Evolutionary conservation across 78 protist species (phyloP).

Genomic region (Polysphondylium violaceum): DNA sequence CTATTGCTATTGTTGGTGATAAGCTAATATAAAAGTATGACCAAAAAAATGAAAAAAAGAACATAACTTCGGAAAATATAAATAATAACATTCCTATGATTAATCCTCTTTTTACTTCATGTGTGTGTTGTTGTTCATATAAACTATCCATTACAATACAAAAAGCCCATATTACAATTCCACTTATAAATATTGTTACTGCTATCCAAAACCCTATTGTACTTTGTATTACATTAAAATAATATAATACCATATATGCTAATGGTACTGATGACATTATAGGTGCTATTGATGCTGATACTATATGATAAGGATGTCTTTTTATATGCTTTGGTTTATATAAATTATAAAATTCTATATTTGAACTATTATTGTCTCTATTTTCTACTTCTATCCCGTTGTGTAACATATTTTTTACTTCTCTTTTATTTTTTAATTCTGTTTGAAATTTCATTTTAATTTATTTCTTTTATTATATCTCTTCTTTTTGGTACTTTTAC

Average conservation of each 20-base stretch:
- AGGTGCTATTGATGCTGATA: slow-evolving; percentile 20
- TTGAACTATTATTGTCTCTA: background rate
- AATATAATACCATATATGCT: slow-evolving; percentile 6
- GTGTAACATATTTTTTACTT: background rate
- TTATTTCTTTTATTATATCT: background rate
- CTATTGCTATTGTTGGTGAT: background rate
- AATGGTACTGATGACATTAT: slow-evolving; percentile 12
- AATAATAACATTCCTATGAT: background rate
- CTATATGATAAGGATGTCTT: slow-evolving; percentile 31
- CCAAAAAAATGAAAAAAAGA: background rate
- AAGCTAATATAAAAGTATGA: background rate
- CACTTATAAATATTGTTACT: slow-evolving; percentile 1
- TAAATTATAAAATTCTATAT: background rate
- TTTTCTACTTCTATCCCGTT: background rate
- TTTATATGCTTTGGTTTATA: slow-evolving; percentile 13
- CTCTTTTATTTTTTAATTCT: background rate
- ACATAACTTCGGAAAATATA: background rate
- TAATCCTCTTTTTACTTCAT: background rate
- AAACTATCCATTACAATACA: background rate
- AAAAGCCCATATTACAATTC: background rate
- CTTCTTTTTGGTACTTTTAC: background rate
- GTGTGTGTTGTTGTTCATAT: slow-evolving; percentile 11
- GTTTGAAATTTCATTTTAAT: background rate
- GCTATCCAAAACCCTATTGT: slow-evolving; percentile 4
- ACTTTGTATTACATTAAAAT: background rate